Conservation (phyloP, 495 filamentous ascomycete species). For the Tricharina praecox region DNA sequence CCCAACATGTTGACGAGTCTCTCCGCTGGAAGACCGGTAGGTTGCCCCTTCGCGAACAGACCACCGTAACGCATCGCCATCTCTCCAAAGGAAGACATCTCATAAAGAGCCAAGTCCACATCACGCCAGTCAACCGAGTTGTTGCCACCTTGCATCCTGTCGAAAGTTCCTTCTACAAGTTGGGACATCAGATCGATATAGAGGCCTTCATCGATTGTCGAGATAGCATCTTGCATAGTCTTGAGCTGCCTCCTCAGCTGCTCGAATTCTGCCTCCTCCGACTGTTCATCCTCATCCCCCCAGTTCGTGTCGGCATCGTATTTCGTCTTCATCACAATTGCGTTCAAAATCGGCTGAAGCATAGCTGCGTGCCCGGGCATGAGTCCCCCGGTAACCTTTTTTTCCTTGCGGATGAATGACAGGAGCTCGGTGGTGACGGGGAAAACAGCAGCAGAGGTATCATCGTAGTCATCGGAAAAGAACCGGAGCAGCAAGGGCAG, state of each 20-base stretch:
- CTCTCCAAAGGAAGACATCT: constrained; percentile 94
- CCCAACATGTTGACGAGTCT: constrained; percentile 77
- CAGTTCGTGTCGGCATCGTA: constrained; percentile 88
- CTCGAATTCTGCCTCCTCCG: constrained; percentile 96
- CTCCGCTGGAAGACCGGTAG: constrained; percentile 56
- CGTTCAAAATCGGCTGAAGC: constrained; percentile 71
- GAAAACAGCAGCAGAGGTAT: constrained; percentile 88
- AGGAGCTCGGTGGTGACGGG: constrained; percentile 79
- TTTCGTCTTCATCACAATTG: constrained; percentile 85
- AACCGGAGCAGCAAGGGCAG: constrained; percentile 73
- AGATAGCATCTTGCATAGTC: constrained; percentile 75
- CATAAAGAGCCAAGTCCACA: constrained; percentile 83
- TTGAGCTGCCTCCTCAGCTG: constrained; percentile 79
- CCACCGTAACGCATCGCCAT: constrained; percentile 70
- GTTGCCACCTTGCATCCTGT: constrained; percentile 45
- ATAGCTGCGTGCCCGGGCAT: constrained; percentile 54
- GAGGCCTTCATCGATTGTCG: constrained; percentile 63
- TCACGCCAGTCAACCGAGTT: constrained; percentile 81
- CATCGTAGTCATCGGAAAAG: constrained; percentile 95
- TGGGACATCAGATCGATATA: constrained; percentile 73
- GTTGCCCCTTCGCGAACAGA: constrained; percentile 62
- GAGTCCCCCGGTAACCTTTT: constrained; percentile 42
- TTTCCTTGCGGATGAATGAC: constrained; percentile 64
- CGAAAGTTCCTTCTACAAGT: constrained; percentile 68
- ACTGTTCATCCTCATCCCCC: constrained; percentile 86